phyloP scores from a whole-genome alignment of 768 basidiomycete genomes.

The Phylloporus sp. region DNA sequence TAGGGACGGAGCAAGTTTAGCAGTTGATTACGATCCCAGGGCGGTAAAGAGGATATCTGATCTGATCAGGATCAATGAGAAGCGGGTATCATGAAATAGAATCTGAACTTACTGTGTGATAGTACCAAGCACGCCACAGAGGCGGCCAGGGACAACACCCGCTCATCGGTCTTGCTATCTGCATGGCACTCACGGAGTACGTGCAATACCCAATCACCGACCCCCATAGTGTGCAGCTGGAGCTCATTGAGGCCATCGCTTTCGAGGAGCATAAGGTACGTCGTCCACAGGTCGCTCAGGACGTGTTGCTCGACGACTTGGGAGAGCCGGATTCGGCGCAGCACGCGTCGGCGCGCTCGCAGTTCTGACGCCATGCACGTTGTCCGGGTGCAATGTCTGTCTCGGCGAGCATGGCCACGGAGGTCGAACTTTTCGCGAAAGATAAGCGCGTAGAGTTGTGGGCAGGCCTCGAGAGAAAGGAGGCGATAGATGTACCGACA shows the following conservation, averaged over 20 bases:
- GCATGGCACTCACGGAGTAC: constrained; percentile 19
- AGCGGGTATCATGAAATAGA: constrained; percentile 19
- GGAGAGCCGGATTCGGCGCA: constrained; percentile 43
- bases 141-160: constrained; percentile 24
- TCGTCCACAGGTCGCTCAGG: constrained; percentile 51
- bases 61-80: constrained; percentile 31
- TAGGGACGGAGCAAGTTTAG: constrained; percentile 41
- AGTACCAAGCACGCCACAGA: constrained; percentile 34
- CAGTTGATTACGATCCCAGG: constrained; percentile 39
- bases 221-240: constrained; percentile 41
- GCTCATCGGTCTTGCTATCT: constrained; percentile 7
- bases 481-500: constrained; percentile 41
- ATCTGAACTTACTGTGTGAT: constrained; percentile 34
- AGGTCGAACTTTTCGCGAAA: constrained; percentile 51
- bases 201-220: constrained; percentile 30
- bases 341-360: constrained; percentile 41
- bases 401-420: constrained; percentile 21
- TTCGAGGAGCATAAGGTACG: constrained; percentile 60
- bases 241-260: constrained; percentile 45
- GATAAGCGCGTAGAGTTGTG: constrained; percentile 55
- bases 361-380: constrained; percentile 46
- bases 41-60: constrained; percentile 36
- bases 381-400: constrained; percentile 32
- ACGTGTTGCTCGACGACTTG: constrained; percentile 28
- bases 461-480: constrained; percentile 40